Evolutionary conservation across 2,329 filamentous ascomycete species (phyloP), one percentile per base, ranked within the genome.

Genomic region (Davidsoniella virescens): DNA sequence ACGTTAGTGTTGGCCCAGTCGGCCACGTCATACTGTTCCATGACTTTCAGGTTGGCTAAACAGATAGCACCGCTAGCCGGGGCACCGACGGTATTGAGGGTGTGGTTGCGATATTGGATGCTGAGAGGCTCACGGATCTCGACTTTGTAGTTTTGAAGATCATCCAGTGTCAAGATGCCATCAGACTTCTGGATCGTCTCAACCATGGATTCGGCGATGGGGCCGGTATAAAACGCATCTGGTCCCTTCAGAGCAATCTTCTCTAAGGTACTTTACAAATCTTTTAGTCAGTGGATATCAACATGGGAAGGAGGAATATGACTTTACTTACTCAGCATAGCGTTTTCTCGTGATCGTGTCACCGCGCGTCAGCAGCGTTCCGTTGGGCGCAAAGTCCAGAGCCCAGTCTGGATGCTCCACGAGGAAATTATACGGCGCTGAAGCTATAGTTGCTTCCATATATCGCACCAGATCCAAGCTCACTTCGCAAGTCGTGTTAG

Each of bases 311-410:
- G 14, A 16, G 14, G n/a, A 20, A 9, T 4, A 16, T 41, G 18
- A 33, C 16, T 41, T 8, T 14, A 55, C 66, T 55, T 60, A 66
- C 65, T 67, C 59, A 41, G 85, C 87, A 60, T 88, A 94, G 52
- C 88, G 75, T 59, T 80, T 83, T 42, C 88, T 72, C 0, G 82
- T 88, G 59, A 96, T 87, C 0, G 65, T 81, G 45, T 94, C 85
- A 16, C 85, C 86, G 2, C 87, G 64, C 16, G 73, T 68, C 0
- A 94, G 58, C 2, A 85, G 68, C 0, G 73, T 81, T 3, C 87
- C 90, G 54, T 88, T 79, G 0, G 87, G 87, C 2, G 87, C 87
- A 66, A 95, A 95, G 61, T 95, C 90, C 44, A 84, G 63, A 0
- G 88, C 86, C 82, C 87, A 96, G 3, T 78, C 75, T 0, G 82